phyloP scores from a whole-genome alignment of 176 grass and related monocot genomes.

The Alopecurus myosuroides region DNA sequence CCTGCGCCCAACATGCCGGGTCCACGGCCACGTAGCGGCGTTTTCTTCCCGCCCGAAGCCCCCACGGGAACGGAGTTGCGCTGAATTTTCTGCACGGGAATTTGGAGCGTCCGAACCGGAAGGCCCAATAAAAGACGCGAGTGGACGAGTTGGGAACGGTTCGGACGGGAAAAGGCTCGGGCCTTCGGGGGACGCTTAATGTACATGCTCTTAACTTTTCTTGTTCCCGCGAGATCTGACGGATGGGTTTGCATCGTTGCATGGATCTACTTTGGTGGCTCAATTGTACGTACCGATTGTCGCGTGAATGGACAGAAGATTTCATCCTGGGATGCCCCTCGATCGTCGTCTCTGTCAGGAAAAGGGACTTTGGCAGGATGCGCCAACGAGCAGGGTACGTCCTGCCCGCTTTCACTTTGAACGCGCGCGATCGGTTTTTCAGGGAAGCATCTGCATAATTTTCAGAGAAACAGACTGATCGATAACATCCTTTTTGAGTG shows the following conservation, averaged over 20 bases:
- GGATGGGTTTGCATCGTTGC: neutral
- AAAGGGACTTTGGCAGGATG: too few relatives aligned
- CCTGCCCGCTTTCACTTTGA: neutral
- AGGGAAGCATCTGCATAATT: neutral
- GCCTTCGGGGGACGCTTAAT: too few relatives aligned
- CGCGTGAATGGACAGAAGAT: neutral
- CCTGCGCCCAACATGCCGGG: too few relatives aligned
- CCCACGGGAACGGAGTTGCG: too few relatives aligned
- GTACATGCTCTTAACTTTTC: too few relatives aligned
- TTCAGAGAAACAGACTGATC: neutral
- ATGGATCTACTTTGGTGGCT: neutral
- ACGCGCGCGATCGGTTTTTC: neutral
- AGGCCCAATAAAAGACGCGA: too few relatives aligned
- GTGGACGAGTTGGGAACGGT: too few relatives aligned
- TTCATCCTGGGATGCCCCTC: neutral
- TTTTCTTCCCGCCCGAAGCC: too few relatives aligned
- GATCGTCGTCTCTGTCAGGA: neutral
- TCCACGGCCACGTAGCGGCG: too few relatives aligned
- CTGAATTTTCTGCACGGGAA: too few relatives aligned
- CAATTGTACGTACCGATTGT: conserved; percentile 5
- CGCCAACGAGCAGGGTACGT: neutral
- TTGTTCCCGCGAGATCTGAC: neutral
- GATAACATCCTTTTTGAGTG: neutral
- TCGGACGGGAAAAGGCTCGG: too few relatives aligned
- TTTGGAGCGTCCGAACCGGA: too few relatives aligned